phyloP scores from a whole-genome alignment of 306 rosid genomes.

The Fagus sylvatica region DNA sequence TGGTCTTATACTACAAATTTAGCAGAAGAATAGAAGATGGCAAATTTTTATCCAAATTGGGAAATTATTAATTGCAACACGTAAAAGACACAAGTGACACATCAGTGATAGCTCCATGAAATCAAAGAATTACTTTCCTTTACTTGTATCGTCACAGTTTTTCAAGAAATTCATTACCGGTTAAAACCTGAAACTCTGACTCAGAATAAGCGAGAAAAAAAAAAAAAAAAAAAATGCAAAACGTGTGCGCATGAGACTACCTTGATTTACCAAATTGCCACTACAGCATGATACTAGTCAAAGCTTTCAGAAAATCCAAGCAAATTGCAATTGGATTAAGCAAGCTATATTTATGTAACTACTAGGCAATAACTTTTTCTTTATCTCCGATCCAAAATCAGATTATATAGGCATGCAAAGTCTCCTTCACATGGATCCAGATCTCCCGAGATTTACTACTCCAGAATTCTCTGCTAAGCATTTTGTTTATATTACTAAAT shows the following conservation, averaged over 20 bases:
- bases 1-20: neutral
- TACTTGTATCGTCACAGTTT: neutral
- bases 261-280: slow-evolving; percentile 24
- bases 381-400: slow-evolving; percentile 35
- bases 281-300: slow-evolving; percentile 8
- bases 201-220: neutral
- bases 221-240: neutral
- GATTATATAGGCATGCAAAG: neutral
- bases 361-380: neutral
- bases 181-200: neutral
- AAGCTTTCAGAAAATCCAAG: slow-evolving; percentile 24
- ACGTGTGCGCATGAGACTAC: neutral
- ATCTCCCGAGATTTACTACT: slow-evolving; percentile 37
- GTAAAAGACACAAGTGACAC: neutral
- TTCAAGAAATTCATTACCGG: neutral
- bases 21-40: neutral
- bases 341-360: slow-evolving; percentile 27
- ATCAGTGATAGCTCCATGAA: slow-evolving; percentile 8
- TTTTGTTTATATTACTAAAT: neutral
- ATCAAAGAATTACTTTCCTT: neutral
- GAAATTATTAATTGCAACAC: neutral
- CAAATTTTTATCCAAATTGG: neutral
- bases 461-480: slow-evolving; percentile 8
- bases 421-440: slow-evolving; percentile 41
- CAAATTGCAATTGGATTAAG: slow-evolving; percentile 8